Percentiles rank a stretch among this genome's conserved stretches.
phyloP scores from a whole-genome alignment of 2,329 filamentous ascomycete species.

The Zopfia rhizophila region DNA sequence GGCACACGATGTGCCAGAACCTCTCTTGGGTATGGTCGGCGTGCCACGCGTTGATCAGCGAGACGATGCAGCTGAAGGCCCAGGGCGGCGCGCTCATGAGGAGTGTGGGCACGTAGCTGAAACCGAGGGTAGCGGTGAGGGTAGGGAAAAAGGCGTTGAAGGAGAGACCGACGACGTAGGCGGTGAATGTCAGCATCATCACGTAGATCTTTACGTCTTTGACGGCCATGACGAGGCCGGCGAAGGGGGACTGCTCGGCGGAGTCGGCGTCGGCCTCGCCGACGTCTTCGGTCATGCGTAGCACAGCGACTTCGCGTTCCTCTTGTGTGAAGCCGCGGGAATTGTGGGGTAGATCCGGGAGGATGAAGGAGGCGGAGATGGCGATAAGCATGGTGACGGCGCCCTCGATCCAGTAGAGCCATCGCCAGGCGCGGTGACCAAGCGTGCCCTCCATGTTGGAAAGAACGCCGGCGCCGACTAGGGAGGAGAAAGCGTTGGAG shows the following conservation, averaged over 20 bases:
- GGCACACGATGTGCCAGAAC: conserved; percentile 63
- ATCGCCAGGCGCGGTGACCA: conserved; percentile 52
- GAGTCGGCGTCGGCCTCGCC: conserved; percentile 57
- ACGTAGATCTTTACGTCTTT: conserved; percentile 72
- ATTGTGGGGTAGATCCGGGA: conserved; percentile 50
- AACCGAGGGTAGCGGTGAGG: conserved; percentile 53
- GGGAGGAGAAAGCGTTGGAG: conserved; percentile 57
- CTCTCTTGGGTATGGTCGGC: conserved; percentile 62
- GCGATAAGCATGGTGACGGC: conserved; percentile 46
- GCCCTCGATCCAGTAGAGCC: conserved; percentile 54
- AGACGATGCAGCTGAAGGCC: conserved; percentile 57
- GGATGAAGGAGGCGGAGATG: conserved; percentile 41
- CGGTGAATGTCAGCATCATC: conserved; percentile 71
- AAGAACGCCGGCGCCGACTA: conserved; percentile 56
- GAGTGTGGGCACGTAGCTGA: conserved; percentile 50
- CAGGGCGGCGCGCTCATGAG: conserved; percentile 62
- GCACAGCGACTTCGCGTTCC: conserved; percentile 55
- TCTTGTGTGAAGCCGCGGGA: conserved; percentile 59
- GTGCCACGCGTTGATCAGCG: conserved; percentile 62
- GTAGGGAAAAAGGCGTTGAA: conserved; percentile 51
- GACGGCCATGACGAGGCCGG: conserved; percentile 67
- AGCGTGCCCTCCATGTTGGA: conserved; percentile 48
- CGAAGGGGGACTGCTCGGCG: conserved; percentile 61
- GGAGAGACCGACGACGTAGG: conserved; percentile 65
- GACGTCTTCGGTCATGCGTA: conserved; percentile 60